phyloP scores from a whole-genome alignment of 345 rosid species.

The Psidium guajava region DNA sequence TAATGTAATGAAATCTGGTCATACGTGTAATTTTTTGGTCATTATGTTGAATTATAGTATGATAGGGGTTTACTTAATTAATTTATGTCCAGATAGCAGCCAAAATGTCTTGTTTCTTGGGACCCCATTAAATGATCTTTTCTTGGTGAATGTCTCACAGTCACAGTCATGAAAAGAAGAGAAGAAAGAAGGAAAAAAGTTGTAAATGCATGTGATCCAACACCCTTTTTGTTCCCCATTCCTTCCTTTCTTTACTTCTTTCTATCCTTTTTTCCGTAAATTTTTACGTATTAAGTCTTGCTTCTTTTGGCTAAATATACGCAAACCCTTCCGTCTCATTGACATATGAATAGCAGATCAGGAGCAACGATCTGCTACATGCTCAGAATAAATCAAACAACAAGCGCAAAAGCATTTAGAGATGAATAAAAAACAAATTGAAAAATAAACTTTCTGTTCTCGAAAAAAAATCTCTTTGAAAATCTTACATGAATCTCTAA shows the following conservation, averaged over 20 bases:
- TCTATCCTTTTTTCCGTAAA: background rate
- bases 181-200: constrained; percentile 23
- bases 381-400: background rate
- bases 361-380: background rate
- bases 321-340: background rate
- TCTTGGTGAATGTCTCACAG: background rate
- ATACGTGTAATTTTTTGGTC: background rate
- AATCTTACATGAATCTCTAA: background rate
- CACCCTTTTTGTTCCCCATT: constrained; percentile 70
- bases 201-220: constrained; percentile 76
- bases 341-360: background rate
- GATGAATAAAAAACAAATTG: background rate
- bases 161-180: constrained; percentile 35
- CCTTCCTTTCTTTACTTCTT: background rate
- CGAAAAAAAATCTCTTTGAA: background rate
- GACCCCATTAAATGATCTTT: background rate
- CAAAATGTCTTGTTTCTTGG: background rate
- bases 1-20: background rate
- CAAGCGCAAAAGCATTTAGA: background rate
- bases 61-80: background rate
- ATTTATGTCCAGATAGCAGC: background rate
- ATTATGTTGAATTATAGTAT: background rate
- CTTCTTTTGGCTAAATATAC: background rate
- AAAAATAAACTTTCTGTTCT: background rate
- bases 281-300: background rate